Conservation (phyloP, 352 stramenopile species). For the Globisporangium carolinianum region DNA sequence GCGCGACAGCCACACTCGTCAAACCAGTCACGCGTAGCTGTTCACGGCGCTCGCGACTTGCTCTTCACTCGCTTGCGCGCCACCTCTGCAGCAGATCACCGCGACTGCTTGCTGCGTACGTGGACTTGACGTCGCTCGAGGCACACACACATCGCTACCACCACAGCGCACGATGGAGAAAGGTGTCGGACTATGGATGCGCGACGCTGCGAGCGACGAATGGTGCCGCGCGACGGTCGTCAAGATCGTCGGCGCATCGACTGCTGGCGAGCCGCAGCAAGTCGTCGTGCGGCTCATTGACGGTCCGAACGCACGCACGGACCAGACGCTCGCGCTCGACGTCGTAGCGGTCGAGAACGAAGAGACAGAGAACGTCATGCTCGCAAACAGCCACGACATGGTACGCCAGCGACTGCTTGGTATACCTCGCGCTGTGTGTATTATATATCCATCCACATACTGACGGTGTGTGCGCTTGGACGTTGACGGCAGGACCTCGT, state of each 20-base stretch:
- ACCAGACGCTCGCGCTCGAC: conserved; percentile 45
- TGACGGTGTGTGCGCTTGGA: neutral
- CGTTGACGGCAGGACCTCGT: conserved; percentile 49
- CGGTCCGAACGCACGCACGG: conserved; percentile 35
- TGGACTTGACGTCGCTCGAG: neutral
- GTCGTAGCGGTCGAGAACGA: conserved; percentile 65
- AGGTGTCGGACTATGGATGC: conserved; percentile 71
- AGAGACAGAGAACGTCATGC: conserved; percentile 41
- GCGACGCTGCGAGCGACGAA: conserved; percentile 53
- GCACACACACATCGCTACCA: neutral
- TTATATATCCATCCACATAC: no score
- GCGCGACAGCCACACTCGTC: no score
- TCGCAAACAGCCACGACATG: conserved; percentile 84
- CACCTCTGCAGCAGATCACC: no score
- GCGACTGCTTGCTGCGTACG: no score
- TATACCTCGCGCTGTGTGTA: neutral
- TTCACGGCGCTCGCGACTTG: no score
- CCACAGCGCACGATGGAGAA: conserved; percentile 50
- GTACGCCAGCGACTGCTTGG: conserved; percentile 14
- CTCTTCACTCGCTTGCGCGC: no score
- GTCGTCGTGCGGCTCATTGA: conserved; percentile 52
- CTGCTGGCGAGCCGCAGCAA: conserved; percentile 15
- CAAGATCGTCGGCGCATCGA: conserved; percentile 19
- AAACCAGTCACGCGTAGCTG: no score
- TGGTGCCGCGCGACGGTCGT: conserved; percentile 64